Evolutionary conservation across 164 flowering plant genomes (phyloP).

Genomic region (Vitis rotundifolia): DNA sequence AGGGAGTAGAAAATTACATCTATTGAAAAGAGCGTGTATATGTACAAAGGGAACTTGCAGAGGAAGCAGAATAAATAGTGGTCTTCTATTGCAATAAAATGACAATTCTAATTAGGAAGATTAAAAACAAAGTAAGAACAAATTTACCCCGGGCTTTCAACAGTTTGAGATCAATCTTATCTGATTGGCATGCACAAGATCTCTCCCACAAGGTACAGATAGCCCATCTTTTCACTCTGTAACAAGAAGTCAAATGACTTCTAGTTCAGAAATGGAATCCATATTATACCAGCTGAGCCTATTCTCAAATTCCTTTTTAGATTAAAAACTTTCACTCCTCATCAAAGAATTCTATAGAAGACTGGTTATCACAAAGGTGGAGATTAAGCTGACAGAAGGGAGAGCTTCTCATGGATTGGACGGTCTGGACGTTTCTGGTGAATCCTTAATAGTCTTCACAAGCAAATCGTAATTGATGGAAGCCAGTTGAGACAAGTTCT

Average conservation of each 20-base stretch:
- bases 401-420: conserved; percentile 28
- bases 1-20: no score
- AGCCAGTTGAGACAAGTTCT: conserved; percentile 98
- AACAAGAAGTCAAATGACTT: background rate
- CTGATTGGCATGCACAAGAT: background rate
- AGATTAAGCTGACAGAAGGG: conserved; percentile 1
- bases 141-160: background rate
- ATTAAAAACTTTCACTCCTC: background rate
- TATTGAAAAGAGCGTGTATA: no score
- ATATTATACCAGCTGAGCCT: background rate
- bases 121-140: background rate
- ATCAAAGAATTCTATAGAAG: background rate
- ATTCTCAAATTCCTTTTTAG: background rate
- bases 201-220: background rate
- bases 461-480: conserved; percentile 89
- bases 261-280: background rate
- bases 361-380: conserved; percentile 2
- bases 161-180: background rate
- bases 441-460: conserved; percentile 55
- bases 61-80: no score
- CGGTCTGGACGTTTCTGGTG: conserved; percentile 45
- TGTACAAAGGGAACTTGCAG: no score
- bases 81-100: no score
- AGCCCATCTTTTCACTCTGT: background rate
- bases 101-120: no score